Conservation (phyloP, 2,329 filamentous ascomycete genomes). For the Arthrocladium fulminans region DNA sequence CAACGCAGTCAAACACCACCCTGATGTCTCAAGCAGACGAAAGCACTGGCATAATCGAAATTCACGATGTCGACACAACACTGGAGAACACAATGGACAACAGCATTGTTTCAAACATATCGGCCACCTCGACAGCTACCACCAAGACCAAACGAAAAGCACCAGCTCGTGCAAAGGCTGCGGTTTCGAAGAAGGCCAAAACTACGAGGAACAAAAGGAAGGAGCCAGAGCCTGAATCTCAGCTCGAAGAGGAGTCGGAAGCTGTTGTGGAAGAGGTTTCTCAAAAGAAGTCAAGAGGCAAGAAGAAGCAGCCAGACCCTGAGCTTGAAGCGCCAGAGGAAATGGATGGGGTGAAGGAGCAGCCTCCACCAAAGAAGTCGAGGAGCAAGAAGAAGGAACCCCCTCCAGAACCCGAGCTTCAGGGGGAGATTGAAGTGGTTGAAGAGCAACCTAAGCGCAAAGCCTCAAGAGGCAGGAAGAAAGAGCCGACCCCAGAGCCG, state of each 20-base stretch:
- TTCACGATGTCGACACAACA: constrained; percentile 33
- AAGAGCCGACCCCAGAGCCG: background rate
- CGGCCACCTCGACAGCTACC: constrained; percentile 33
- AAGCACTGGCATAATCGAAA: constrained; percentile 41
- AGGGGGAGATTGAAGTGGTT: background rate
- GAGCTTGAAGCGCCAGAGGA: constrained; percentile 50
- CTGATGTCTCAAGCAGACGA: constrained; percentile 42
- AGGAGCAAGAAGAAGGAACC: constrained; percentile 16
- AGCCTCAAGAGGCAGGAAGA: constrained; percentile 1
- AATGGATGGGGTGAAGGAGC: constrained; percentile 33
- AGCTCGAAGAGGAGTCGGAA: constrained; percentile 26
- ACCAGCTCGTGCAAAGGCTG: constrained; percentile 27
- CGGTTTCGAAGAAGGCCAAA: constrained; percentile 30
- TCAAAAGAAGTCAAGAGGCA: background rate
- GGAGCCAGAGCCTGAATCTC: constrained; percentile 28
- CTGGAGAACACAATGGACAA: constrained; percentile 4
- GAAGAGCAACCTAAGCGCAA: constrained; percentile 7
- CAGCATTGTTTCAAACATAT: constrained; percentile 27
- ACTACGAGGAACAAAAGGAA: constrained; percentile 17
- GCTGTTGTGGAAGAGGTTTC: constrained; percentile 8
- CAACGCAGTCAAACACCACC: constrained; percentile 41
- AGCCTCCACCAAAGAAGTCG: constrained; percentile 17
- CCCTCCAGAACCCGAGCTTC: constrained; percentile 26
- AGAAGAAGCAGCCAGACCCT: constrained; percentile 11
- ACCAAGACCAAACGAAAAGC: constrained; percentile 40